Percentiles rank a stretch among this genome's conserved stretches.
These are phyloP conservation scores for Paecilomyces niveus DNA, from an alignment of 2,329 filamentous ascomycete species.

Conservation along the genomic window DNA sequence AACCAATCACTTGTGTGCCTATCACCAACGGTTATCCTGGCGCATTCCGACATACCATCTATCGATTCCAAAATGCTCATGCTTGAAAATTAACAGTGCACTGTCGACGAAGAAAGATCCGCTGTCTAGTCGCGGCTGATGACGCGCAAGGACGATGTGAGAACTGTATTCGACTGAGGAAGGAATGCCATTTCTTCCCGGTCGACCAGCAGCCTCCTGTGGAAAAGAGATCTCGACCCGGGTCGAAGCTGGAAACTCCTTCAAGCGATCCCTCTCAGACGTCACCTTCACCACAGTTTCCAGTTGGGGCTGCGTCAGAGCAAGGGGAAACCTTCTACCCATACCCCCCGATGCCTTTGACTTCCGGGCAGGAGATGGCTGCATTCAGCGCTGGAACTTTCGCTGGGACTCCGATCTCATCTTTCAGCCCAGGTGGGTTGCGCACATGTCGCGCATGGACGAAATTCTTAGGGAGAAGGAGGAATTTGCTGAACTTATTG, in stretches of 20 bases:
- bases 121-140: constrained; percentile 70
- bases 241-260: constrained; percentile 37
- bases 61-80: not conserved
- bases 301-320: constrained; percentile 17
- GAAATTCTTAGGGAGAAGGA: not conserved
- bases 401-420: constrained; percentile 24
- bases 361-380: constrained; percentile 25
- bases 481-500: constrained; percentile 5
- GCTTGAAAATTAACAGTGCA: constrained; percentile 54
- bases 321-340: constrained; percentile 30
- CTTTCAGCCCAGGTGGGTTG: constrained; percentile 30
- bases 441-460: not conserved
- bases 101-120: constrained; percentile 86
- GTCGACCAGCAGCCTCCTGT: constrained; percentile 67
- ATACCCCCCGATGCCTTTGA: constrained; percentile 29
- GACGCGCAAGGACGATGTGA: constrained; percentile 72
- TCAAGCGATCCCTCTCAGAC: constrained; percentile 41
- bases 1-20: not conserved
- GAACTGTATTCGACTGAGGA: constrained; percentile 90
- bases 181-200: constrained; percentile 86
- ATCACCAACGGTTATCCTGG: not conserved
- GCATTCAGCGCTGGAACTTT: constrained; percentile 24
- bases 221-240: constrained; percentile 40
- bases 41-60: not conserved
- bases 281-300: constrained; percentile 38